These are phyloP conservation scores for Alternaria tenuissima DNA, from an alignment of 2,329 filamentous ascomycete species.

Conservation along the genomic window DNA sequence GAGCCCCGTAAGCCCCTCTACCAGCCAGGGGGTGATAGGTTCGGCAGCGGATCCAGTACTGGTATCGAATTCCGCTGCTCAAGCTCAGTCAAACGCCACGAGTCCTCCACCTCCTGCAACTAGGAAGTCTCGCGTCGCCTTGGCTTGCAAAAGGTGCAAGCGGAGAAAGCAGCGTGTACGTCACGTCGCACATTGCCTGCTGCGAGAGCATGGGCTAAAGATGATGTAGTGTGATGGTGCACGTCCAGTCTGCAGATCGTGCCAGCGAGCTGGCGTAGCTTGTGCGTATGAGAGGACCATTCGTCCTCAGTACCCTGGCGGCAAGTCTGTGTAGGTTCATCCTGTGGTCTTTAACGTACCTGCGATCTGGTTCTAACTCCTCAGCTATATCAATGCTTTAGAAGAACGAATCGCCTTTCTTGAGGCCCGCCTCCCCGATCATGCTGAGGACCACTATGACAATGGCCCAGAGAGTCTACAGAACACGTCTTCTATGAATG, in stretches of 20 bases:
- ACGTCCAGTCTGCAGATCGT: slow-evolving; percentile 33
- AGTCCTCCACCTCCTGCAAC: slow-evolving; percentile 9
- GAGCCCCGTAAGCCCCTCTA: slow-evolving; percentile 8
- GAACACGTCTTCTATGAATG: background rate
- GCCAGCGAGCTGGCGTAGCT: slow-evolving; percentile 26
- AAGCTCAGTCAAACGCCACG: slow-evolving; percentile 11
- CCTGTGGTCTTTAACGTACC: background rate
- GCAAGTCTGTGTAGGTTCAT: slow-evolving; percentile 33
- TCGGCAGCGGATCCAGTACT: slow-evolving; percentile 1
- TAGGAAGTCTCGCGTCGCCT: slow-evolving; percentile 31
- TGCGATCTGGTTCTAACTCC: background rate
- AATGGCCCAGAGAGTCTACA: slow-evolving; percentile 6
- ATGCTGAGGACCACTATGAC: slow-evolving; percentile 36
- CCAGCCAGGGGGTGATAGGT: background rate
- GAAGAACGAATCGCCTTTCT: slow-evolving; percentile 40
- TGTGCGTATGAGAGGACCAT: slow-evolving; percentile 36
- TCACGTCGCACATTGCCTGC: slow-evolving; percentile 3
- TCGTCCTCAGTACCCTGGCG: slow-evolving; percentile 38
- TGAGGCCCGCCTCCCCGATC: slow-evolving; percentile 35
- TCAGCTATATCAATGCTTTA: slow-evolving; percentile 35
- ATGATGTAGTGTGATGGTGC: slow-evolving; percentile 33
- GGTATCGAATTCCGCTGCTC: slow-evolving; percentile 11
- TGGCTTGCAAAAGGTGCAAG: slow-evolving; percentile 40
- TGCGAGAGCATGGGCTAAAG: slow-evolving; percentile 2
- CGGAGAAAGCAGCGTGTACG: slow-evolving; percentile 38